Evolutionary conservation across 2,329 filamentous ascomycete species (phyloP).

Genomic region (Claviceps fusiformis): DNA sequence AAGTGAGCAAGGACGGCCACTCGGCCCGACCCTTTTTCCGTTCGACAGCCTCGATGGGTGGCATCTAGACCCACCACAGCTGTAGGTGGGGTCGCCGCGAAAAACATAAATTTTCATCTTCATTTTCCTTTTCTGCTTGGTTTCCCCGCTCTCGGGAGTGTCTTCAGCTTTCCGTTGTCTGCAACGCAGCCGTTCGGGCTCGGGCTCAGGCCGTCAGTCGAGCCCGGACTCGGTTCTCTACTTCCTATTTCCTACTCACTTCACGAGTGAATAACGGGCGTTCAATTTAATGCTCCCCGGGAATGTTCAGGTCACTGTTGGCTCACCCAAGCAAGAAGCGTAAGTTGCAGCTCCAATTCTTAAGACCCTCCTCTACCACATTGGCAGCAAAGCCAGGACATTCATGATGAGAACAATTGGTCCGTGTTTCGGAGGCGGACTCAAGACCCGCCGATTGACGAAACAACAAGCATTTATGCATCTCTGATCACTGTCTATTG

Average conservation of each 20-base stretch:
- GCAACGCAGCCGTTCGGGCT: background rate
- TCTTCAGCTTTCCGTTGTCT: background rate
- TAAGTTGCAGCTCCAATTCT: conserved; percentile 2
- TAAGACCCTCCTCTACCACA: background rate
- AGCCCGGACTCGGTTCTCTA: too few species aligned
- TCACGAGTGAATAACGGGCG: background rate
- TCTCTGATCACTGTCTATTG: conserved; percentile 42
- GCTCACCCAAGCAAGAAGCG: background rate
- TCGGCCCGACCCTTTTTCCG: conserved; percentile 12
- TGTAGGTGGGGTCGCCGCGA: background rate
- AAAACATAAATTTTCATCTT: conserved; percentile 2
- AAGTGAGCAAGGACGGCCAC: background rate
- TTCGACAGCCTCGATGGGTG: background rate
- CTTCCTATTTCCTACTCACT: background rate
- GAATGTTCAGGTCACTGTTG: background rate
- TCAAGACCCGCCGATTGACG: conserved; percentile 84
- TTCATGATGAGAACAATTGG: conserved; percentile 71
- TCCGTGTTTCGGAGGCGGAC: conserved; percentile 89
- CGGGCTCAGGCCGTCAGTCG: too few species aligned
- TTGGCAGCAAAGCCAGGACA: conserved; percentile 1
- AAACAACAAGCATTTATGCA: conserved; percentile 61
- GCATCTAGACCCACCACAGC: background rate
- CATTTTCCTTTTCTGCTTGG: background rate
- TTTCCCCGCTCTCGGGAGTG: too few species aligned
- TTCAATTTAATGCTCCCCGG: background rate